Evolutionary conservation across 1,139 yeast species (phyloP).

Genomic region (Protomyces inundatus): DNA sequence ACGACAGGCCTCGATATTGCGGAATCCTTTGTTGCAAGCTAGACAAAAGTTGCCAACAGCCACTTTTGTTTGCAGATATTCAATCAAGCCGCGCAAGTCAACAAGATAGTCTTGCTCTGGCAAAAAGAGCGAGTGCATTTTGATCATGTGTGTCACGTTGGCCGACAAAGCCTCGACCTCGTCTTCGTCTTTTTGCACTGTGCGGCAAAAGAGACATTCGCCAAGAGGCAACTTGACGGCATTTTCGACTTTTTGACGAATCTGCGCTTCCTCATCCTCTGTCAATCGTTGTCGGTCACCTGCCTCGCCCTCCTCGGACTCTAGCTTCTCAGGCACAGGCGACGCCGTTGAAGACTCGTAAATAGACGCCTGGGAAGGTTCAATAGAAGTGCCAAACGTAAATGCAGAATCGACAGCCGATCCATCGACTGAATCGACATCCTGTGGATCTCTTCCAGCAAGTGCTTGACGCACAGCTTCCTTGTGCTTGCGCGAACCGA

Average conservation of each 20-base stretch:
- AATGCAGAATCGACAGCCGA: slow-evolving; percentile 37
- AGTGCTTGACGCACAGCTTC: slow-evolving; percentile 23
- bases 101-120: slow-evolving; percentile 72
- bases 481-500: slow-evolving; percentile 32
- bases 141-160: slow-evolving; percentile 69
- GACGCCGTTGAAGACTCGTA: slow-evolving; percentile 47
- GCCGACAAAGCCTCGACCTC: slow-evolving; percentile 53
- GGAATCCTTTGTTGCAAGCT: slow-evolving; percentile 78
- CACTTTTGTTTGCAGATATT: slow-evolving; percentile 73
- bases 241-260: slow-evolving; percentile 37
- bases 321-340: slow-evolving; percentile 1
- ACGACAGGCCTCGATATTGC: slow-evolving; percentile 75
- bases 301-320: not conserved
- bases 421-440: slow-evolving; percentile 31
- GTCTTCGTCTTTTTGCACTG: slow-evolving; percentile 33
- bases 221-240: slow-evolving; percentile 17
- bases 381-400: slow-evolving; percentile 55
- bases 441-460: slow-evolving; percentile 17
- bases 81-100: slow-evolving; percentile 65
- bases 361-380: slow-evolving; percentile 59
- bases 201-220: slow-evolving; percentile 21
- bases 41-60: slow-evolving; percentile 83
- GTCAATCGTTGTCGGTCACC: slow-evolving; percentile 7
- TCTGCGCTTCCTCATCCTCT: slow-evolving; percentile 38
- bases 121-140: slow-evolving; percentile 71